Conservation (phyloP, 2,329 filamentous ascomycete species). For the Dactylella cylindrospora region DNA sequence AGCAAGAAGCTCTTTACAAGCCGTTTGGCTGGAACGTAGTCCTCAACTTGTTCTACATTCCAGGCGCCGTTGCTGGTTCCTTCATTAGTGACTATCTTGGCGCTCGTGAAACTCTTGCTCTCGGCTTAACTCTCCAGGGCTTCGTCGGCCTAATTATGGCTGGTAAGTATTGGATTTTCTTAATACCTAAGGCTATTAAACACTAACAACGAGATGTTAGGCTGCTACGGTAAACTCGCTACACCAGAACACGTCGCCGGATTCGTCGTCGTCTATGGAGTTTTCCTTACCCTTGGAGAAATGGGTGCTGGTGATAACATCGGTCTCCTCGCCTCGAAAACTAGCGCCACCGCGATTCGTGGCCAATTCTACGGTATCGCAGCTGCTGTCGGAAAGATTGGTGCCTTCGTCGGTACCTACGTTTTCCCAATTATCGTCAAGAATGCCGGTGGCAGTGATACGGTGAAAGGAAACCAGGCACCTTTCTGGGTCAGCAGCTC, state of each 20-base stretch:
- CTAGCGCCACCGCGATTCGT: slow-evolving; percentile 81
- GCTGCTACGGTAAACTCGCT: slow-evolving; percentile 70
- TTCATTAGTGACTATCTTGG: slow-evolving; percentile 66
- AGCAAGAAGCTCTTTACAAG: slow-evolving; percentile 64
- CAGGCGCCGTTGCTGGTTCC: slow-evolving; percentile 73
- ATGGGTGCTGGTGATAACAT: slow-evolving; percentile 90
- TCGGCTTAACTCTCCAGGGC: slow-evolving; percentile 72
- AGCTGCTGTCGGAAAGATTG: slow-evolving; percentile 72
- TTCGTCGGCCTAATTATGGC: slow-evolving; percentile 68
- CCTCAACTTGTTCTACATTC: slow-evolving; percentile 70
- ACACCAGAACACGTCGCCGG: slow-evolving; percentile 67
- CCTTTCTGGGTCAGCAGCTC: slow-evolving; percentile 84
- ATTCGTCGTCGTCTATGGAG: slow-evolving; percentile 76
- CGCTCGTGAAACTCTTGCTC: slow-evolving; percentile 65
- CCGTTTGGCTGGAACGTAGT: slow-evolving; percentile 86
- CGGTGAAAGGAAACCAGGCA: slow-evolving; percentile 69
- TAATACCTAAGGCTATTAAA: neutral
- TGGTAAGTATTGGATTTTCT: slow-evolving; percentile 5
- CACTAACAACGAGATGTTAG: slow-evolving; percentile 70
- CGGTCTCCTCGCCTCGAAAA: slow-evolving; percentile 81
- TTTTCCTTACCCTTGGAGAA: slow-evolving; percentile 77
- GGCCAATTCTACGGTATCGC: slow-evolving; percentile 75
- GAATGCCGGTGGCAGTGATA: slow-evolving; percentile 60
- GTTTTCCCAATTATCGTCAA: slow-evolving; percentile 73
- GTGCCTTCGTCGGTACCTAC: slow-evolving; percentile 82